Evolutionary conservation across 768 basidiomycete genomes (phyloP).

Genomic region (Calocera viscosa): DNA sequence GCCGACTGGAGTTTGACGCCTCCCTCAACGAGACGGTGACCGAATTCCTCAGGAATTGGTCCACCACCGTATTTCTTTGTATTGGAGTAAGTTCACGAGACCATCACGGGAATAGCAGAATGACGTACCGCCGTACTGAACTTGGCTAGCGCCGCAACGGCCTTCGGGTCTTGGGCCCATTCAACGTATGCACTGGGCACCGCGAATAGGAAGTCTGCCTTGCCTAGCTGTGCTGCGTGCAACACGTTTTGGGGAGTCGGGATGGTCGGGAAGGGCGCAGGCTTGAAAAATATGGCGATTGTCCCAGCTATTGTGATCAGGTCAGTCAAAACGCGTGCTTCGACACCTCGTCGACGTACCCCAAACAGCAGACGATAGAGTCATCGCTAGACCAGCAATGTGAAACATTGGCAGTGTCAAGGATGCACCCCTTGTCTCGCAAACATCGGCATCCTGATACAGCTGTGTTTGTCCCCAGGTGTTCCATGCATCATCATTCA

Average conservation of each 20-base stretch:
- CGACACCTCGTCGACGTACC: background rate
- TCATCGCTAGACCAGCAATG: background rate
- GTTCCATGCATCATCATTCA: background rate
- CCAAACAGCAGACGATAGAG: background rate
- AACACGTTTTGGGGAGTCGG: background rate
- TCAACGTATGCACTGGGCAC: background rate
- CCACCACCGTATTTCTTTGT: background rate
- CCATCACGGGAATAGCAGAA: background rate
- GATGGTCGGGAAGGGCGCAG: background rate
- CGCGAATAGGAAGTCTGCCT: background rate
- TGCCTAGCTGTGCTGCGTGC: background rate
- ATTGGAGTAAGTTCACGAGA: too few relatives aligned
- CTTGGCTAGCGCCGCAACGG: background rate
- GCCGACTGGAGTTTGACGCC: background rate
- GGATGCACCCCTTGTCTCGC: background rate
- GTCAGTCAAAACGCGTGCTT: too few relatives aligned
- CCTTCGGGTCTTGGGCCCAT: background rate
- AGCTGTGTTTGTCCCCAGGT: background rate
- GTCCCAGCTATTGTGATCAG: too few relatives aligned
- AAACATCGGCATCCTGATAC: background rate
- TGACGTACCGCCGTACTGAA: background rate
- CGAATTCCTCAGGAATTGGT: background rate
- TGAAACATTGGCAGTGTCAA: background rate
- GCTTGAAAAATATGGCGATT: background rate
- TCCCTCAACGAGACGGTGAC: background rate